Conservation (phyloP, 768 basidiomycete genomes). For the Podaxis sp. region DNA sequence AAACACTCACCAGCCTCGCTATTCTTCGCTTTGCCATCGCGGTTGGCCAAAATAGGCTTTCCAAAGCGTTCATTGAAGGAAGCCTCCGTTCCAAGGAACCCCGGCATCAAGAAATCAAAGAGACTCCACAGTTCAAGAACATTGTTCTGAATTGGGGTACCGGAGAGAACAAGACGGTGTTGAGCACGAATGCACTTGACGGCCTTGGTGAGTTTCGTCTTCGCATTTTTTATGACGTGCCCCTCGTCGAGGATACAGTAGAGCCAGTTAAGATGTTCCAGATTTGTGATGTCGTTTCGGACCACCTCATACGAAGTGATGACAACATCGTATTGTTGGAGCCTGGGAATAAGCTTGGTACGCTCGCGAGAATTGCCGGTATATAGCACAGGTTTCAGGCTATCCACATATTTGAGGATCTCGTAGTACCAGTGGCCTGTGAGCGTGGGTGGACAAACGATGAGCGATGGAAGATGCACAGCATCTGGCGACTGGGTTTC, state of each 20-base stretch:
- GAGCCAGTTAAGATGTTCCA: slow-evolving; percentile 80
- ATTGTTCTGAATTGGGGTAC: slow-evolving; percentile 99
- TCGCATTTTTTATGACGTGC: slow-evolving; percentile 98
- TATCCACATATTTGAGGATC: slow-evolving; percentile 87
- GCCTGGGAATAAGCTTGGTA: slow-evolving; percentile 56
- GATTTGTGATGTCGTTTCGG: slow-evolving; percentile 82
- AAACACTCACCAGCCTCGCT: slow-evolving; percentile 81
- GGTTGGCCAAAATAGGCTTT: slow-evolving; percentile 91
- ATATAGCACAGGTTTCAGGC: slow-evolving; percentile 83
- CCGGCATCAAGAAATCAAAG: slow-evolving; percentile 99
- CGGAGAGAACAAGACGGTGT: slow-evolving; percentile 92
- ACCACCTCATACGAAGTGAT: slow-evolving; percentile 98
- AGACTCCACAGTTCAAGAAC: slow-evolving; percentile 97
- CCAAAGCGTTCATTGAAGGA: slow-evolving; percentile 95
- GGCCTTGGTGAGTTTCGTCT: slow-evolving; percentile 96
- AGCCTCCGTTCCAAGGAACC: slow-evolving; percentile 93
- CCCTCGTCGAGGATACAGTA: slow-evolving; percentile 99
- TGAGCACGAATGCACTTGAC: slow-evolving; percentile 89
- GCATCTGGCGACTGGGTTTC: slow-evolving; percentile 70
- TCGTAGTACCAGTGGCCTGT: slow-evolving; percentile 99
- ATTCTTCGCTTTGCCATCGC: slow-evolving; percentile 93
- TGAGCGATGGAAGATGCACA: slow-evolving; percentile 88
- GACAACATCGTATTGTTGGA: slow-evolving; percentile 81
- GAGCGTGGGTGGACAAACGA: slow-evolving; percentile 95
- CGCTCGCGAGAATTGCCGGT: slow-evolving; percentile 87